phyloP scores from a whole-genome alignment of 2,329 filamentous ascomycete genomes.

The Trichoderma breve region DNA sequence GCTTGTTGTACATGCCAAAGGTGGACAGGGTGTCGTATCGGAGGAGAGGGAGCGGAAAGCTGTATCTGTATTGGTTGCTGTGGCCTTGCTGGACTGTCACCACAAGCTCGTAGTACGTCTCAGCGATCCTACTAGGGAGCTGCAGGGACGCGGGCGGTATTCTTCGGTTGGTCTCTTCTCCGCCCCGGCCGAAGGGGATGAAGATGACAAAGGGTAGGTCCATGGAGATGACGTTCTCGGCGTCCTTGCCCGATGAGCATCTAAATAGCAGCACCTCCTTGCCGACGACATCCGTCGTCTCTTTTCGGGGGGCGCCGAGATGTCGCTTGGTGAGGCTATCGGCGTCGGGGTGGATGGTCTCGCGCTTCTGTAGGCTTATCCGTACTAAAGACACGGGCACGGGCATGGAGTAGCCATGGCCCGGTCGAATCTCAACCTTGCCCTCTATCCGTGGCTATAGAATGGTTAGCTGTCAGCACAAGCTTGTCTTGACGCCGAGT shows the following conservation, averaged over 20 bases:
- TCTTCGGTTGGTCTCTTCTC: constrained; percentile 82
- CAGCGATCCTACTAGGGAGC: constrained; percentile 86
- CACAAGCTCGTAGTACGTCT: constrained; percentile 95
- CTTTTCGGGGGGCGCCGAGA: constrained; percentile 83
- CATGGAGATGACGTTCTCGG: constrained; percentile 89
- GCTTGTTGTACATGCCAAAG: constrained; percentile 99
- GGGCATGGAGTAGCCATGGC: constrained; percentile 79
- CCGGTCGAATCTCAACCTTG: constrained; percentile 92
- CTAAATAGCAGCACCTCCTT: constrained; percentile 93
- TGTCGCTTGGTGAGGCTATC: constrained; percentile 93
- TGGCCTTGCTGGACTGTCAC: constrained; percentile 92
- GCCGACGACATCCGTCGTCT: constrained; percentile 88
- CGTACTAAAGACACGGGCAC: constrained; percentile 90
- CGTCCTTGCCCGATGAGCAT: constrained; percentile 78
- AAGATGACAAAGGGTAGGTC: constrained; percentile 96
- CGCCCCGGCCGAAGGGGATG: constrained; percentile 89
- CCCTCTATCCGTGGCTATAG: constrained; percentile 89
- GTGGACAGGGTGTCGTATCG: constrained; percentile 96
- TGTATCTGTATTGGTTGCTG: constrained; percentile 82
- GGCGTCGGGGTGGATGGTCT: constrained; percentile 94
- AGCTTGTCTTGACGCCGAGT: background rate
- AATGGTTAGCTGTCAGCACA: background rate
- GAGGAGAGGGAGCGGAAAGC: constrained; percentile 85
- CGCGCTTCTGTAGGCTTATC: constrained; percentile 87
- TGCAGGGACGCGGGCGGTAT: constrained; percentile 92